Evolutionary conservation across 108 stramenopile genomes (phyloP).

Genomic region (Hondaea fermentalgiana): DNA sequence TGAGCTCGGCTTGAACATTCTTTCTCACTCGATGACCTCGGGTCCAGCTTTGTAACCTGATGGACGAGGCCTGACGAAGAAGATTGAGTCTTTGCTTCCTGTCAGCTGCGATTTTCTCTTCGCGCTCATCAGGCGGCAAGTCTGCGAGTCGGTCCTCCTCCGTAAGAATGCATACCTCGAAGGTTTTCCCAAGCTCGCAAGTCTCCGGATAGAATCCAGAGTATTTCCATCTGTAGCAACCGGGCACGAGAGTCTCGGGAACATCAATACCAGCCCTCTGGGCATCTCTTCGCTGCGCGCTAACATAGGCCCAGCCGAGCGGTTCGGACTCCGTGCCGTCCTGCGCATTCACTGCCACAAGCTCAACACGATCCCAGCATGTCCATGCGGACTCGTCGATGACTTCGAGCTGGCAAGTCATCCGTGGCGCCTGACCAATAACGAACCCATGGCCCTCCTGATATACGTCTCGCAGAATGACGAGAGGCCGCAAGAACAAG

Average conservation of each 20-base stretch:
- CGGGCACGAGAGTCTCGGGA: neutral
- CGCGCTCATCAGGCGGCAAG: neutral
- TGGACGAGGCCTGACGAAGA: neutral
- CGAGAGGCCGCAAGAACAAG: neutral
- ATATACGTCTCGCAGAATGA: neutral
- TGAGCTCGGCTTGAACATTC: neutral
- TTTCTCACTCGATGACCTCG: neutral
- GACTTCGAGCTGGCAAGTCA: neutral
- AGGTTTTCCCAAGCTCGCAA: neutral
- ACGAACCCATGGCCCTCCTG: neutral
- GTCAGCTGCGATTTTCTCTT: neutral
- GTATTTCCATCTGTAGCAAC: neutral
- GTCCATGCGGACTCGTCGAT: neutral
- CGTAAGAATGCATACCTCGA: neutral
- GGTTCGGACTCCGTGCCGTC: neutral
- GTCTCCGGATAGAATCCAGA: neutral
- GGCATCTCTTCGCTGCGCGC: neutral
- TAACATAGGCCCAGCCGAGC: neutral
- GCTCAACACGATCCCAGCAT: neutral
- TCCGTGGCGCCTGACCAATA: neutral
- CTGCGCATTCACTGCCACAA: neutral
- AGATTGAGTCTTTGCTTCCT: neutral
- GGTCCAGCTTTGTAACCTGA: neutral
- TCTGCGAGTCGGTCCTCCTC: neutral
- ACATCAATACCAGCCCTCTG: neutral